phyloP scores from a whole-genome alignment of 139 green algal genomes.

The Chlamydomonas eustigma region DNA sequence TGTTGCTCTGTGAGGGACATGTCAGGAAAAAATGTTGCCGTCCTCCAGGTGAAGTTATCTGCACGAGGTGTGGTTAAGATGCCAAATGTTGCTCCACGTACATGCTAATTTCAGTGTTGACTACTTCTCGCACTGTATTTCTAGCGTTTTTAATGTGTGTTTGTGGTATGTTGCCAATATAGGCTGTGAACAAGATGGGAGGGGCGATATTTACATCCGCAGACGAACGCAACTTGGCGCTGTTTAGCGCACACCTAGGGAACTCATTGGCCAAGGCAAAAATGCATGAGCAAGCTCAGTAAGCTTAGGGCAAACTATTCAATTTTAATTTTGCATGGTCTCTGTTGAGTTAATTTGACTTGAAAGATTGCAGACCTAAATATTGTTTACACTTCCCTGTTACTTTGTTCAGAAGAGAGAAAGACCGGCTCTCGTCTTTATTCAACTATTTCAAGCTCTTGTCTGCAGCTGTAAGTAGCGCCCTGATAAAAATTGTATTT shows the following conservation, averaged over 20 bases:
- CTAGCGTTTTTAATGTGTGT: too few relatives aligned
- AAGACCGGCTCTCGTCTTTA: constrained; percentile 43
- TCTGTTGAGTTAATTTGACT: too few relatives aligned
- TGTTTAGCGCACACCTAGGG: constrained; percentile 63
- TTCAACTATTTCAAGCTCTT: constrained; percentile 53
- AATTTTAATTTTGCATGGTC: background rate
- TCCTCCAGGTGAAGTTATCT: constrained; percentile 54
- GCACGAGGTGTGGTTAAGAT: background rate
- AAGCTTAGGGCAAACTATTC: background rate
- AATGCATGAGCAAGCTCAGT: constrained; percentile 51
- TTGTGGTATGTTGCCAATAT: background rate
- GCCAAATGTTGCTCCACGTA: too few relatives aligned
- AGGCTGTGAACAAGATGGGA: constrained; percentile 64
- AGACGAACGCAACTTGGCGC: constrained; percentile 53
- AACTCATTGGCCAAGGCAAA: constrained; percentile 58
- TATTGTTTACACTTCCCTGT: too few relatives aligned
- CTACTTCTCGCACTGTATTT: too few relatives aligned
- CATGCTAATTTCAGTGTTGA: too few relatives aligned
- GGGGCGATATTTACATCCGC: constrained; percentile 39
- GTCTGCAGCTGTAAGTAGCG: constrained; percentile 27
- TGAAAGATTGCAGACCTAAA: too few relatives aligned
- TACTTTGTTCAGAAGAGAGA: constrained; percentile 43
- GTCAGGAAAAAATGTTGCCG: constrained; percentile 54
- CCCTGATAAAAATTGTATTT: background rate
- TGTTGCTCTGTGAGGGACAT: constrained; percentile 55